Conservation (phyloP, 2,329 filamentous ascomycete genomes). For the Microsporum ferrugineum region DNA sequence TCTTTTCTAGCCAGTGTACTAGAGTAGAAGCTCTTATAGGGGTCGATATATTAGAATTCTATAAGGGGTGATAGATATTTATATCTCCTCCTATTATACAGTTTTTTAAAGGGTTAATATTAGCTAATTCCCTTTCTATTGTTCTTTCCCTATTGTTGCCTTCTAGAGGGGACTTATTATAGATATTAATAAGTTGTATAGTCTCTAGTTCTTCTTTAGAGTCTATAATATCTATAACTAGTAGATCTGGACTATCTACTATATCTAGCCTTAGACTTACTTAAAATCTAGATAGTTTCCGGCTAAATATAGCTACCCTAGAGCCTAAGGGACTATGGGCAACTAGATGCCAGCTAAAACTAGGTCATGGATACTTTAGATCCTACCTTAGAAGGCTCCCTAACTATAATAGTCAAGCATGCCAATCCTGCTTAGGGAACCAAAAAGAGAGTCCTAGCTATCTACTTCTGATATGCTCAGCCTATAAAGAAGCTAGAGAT, state of each 20-base stretch:
- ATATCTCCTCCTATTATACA: background rate
- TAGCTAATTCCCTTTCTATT: background rate
- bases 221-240: background rate
- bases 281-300: background rate
- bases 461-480: no score
- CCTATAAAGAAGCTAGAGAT: no score
- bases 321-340: no score
- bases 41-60: background rate
- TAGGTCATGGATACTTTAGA: no score
- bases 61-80: background rate
- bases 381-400: no score
- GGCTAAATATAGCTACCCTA: background rate
- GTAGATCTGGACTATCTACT: background rate
- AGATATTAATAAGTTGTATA: background rate
- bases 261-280: background rate
- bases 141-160: background rate
- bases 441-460: no score
- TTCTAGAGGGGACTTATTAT: background rate
- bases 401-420: no score
- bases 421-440: no score
- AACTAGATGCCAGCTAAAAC: no score
- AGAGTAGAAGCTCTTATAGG: background rate
- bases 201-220: background rate
- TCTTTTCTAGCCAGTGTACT: background rate
- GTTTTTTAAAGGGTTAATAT: background rate